Evolutionary conservation across 257 asterid species (phyloP), one percentile per base, ranked within the genome.

Genomic region (Primulina huaijiensis): DNA sequence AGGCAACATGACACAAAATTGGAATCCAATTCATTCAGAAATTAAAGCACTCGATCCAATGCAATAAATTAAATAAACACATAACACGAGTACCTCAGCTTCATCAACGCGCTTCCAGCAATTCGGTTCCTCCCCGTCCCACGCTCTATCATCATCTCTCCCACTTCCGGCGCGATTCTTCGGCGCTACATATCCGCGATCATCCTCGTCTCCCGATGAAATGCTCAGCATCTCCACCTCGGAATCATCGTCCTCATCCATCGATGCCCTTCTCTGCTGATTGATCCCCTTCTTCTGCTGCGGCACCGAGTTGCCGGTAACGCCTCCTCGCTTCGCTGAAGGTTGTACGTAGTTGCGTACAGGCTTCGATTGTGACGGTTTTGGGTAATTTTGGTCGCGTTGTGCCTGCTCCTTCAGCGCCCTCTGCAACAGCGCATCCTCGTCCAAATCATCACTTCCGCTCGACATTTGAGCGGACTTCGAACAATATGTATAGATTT

Each of bases 181-280:
- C 23, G 81, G 75, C 63, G 80, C 86, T 38, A 72, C 80, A 55
- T 85, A 76, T 61, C 85, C 86, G 60, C 82, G 85, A 68, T 87
- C 97, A 64, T 89, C 96, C 84, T 93, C 99, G 62, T 93, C 99
- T 2, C 99, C 97, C 1, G 99, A 93, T 4, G 99, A 93, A 76
- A 90, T 93, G 82, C 99, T 93, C 75, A 93, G 86, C 95, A 93
- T 72, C 82, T 93, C 99, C 27, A 93, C 95, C 74, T 93, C 99
- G 58, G 99, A 93, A 77, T 93, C 99, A 23, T 93, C 97, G 65
- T 90, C 97, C 50, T 90, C 96, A 17, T 88, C 95, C 73, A 79
- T 59, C 29, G 86, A 55, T 60, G 69, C 80, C 50, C 77, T 81
- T 67, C 77, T 77, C 55, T 78, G 81, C 74, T 82, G 82, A 50